These are phyloP conservation scores for Sporobolomyces pararoseus DNA, from an alignment of 768 basidiomycete genomes.

Conservation along the genomic window DNA sequence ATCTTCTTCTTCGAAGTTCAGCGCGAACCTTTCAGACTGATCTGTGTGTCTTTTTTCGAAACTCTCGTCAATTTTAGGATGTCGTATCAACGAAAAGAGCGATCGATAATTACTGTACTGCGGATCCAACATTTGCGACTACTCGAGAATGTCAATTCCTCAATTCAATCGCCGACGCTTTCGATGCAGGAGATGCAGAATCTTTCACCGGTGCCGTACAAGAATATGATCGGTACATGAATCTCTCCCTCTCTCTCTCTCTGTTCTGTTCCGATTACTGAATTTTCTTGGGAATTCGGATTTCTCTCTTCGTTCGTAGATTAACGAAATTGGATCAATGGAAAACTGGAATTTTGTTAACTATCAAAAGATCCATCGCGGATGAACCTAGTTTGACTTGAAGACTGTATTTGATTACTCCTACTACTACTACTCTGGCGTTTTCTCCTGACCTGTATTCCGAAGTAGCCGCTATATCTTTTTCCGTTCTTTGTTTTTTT, in stretches of 20 bases:
- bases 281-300: too few relatives aligned
- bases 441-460: background rate
- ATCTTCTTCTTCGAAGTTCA: background rate
- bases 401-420: too few relatives aligned
- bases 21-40: background rate
- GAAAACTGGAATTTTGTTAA: slow-evolving; percentile 87
- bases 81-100: slow-evolving; percentile 76
- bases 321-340: slow-evolving; percentile 89
- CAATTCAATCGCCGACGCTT: slow-evolving; percentile 69
- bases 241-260: background rate
- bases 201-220: slow-evolving; percentile 33
- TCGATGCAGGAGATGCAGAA: slow-evolving; percentile 60
- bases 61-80: slow-evolving; percentile 61
- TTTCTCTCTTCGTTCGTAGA: too few relatives aligned
- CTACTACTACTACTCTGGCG: background rate
- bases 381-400: slow-evolving; percentile 56
- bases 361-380: slow-evolving; percentile 77
- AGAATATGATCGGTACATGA: slow-evolving; percentile 39
- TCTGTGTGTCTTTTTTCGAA: too few relatives aligned
- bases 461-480: too few relatives aligned
- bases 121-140: slow-evolving; percentile 77
- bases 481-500: too few relatives aligned
- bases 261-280: background rate
- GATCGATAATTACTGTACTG: slow-evolving; percentile 67
- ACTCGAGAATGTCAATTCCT: slow-evolving; percentile 92